These are phyloP conservation scores for Chiua virens DNA, from an alignment of 768 basidiomycete genomes.

Conservation along the genomic window DNA sequence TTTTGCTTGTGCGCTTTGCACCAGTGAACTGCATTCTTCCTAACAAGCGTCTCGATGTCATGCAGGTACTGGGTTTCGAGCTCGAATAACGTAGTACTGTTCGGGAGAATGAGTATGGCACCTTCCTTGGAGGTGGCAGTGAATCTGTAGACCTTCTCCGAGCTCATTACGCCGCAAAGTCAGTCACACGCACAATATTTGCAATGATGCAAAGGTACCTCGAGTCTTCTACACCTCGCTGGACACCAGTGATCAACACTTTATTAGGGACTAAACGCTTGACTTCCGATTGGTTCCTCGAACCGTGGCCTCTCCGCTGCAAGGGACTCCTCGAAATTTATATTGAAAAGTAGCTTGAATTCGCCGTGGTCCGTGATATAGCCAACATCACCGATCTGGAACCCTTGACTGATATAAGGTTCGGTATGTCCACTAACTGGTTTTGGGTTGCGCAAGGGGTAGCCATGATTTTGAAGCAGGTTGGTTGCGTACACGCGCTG, in stretches of 20 bases:
- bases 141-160: background rate
- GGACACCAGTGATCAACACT: too few species aligned
- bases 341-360: slow-evolving; percentile 36
- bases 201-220: too few species aligned
- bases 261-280: too few species aligned
- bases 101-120: slow-evolving; percentile 29
- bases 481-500: slow-evolving; percentile 8
- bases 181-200: too few species aligned
- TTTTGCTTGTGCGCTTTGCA: slow-evolving; percentile 18
- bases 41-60: slow-evolving; percentile 9
- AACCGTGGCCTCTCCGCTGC: too few species aligned
- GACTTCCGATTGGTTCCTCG: background rate
- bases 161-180: background rate
- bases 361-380: slow-evolving; percentile 22
- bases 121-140: slow-evolving; percentile 11
- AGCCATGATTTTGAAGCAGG: slow-evolving; percentile 18
- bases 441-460: slow-evolving; percentile 32
- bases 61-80: slow-evolving; percentile 10
- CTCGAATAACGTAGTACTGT: slow-evolving; percentile 21
- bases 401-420: slow-evolving; percentile 23
- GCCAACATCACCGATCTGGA: slow-evolving; percentile 37
- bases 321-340: background rate
- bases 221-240: too few species aligned
- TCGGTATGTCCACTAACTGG: slow-evolving; percentile 18
- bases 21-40: slow-evolving; percentile 20